Conservation (phyloP, 208 protist genomes). For the Angomonas deanei region DNA sequence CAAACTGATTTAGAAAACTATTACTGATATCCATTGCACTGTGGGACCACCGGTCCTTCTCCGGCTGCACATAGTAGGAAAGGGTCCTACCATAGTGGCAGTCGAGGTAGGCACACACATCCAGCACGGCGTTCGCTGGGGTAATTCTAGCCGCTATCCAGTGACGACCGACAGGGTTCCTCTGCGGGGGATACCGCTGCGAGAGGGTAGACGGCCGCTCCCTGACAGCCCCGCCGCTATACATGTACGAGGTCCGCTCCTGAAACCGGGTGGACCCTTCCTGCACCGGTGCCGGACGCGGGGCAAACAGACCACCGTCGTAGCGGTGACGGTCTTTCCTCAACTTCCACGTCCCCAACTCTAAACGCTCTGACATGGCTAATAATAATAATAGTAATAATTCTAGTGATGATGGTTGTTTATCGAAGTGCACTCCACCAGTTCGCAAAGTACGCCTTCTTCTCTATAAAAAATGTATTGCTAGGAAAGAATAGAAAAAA, state of each 20-base stretch:
- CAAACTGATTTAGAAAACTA: not conserved
- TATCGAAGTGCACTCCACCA: no score
- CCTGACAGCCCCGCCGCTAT: not conserved
- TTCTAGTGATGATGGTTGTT: no score
- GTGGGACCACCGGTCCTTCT: not conserved
- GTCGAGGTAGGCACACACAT: conserved; percentile 51
- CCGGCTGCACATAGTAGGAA: conserved; percentile 17
- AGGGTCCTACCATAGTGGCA: conserved; percentile 55
- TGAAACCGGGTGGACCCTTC: not conserved
- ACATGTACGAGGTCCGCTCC: not conserved
- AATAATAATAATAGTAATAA: no score
- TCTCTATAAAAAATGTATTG: not conserved
- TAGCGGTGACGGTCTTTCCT: not conserved
- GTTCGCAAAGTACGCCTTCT: no score
- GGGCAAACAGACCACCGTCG: not conserved
- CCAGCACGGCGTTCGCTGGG: not conserved
- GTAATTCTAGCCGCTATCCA: not conserved
- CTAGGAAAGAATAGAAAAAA: not conserved
- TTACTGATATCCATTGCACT: not conserved
- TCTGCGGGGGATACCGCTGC: not conserved
- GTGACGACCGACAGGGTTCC: not conserved
- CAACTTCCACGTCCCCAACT: not conserved
- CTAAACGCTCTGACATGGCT: not conserved
- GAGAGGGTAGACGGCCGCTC: not conserved
- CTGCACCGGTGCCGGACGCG: not conserved